Evolutionary conservation across 2,329 filamentous ascomycete species (phyloP).

Genomic region (Penicillium sp.): DNA sequence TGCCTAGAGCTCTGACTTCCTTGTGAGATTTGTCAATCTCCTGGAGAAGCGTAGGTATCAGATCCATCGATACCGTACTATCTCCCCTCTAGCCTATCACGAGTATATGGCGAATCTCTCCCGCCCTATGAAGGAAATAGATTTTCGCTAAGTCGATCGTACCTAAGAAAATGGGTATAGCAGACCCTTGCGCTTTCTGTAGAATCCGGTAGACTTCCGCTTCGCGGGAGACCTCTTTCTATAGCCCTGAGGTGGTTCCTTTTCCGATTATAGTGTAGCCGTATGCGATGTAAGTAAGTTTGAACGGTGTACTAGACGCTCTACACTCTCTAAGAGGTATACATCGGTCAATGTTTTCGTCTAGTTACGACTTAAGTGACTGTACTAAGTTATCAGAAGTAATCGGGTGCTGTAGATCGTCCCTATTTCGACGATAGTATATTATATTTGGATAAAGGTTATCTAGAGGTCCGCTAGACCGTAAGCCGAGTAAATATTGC

Average conservation of each 20-base stretch:
- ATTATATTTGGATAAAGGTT: conserved; percentile 21
- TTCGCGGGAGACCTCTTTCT: conserved; percentile 8
- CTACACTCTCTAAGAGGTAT: conserved; percentile 20
- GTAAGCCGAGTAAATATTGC: conserved; percentile 22
- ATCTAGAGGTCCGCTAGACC: conserved; percentile 17
- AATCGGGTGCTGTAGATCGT: conserved; percentile 13
- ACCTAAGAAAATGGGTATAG: conserved; percentile 10
- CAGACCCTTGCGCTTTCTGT: conserved; percentile 3
- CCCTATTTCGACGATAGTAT: conserved; percentile 6
- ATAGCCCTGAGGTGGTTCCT: conserved; percentile 19
- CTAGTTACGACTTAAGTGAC: conserved; percentile 21
- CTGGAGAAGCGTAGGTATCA: background rate
- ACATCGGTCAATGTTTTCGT: conserved; percentile 23
- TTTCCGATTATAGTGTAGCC: conserved; percentile 28
- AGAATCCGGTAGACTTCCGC: conserved; percentile 8
- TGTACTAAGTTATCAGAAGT: conserved; percentile 12
- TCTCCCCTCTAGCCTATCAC: conserved; percentile 22
- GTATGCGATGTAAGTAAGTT: conserved; percentile 20
- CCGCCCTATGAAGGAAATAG: conserved; percentile 19
- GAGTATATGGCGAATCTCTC: conserved; percentile 21
- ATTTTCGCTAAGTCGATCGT: conserved; percentile 11
- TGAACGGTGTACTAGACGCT: conserved; percentile 25
- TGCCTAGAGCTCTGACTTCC: background rate
- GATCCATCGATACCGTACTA: background rate
- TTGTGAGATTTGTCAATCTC: background rate